phyloP scores from a whole-genome alignment of 2,329 filamentous ascomycete species.

The Thielaviopsis ethacetica region DNA sequence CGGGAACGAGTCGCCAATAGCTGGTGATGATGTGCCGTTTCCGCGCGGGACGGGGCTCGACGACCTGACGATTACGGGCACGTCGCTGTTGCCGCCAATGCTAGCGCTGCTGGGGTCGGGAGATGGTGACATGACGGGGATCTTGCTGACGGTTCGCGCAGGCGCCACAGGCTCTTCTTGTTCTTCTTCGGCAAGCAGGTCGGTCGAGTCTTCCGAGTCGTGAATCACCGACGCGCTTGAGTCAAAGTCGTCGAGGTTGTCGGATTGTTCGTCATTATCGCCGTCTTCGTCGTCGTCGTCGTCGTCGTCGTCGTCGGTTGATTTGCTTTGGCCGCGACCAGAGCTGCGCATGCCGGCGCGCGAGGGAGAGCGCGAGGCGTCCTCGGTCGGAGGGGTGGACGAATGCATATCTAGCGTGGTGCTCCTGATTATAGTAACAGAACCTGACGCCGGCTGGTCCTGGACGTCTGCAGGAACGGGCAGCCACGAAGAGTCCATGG shows the following conservation, averaged over 20 bases:
- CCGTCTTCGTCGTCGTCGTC: conserved; percentile 15
- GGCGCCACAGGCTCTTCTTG: conserved; percentile 14
- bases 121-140: background rate
- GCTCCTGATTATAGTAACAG: conserved; percentile 16
- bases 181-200: conserved; percentile 27
- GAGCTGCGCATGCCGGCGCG: conserved; percentile 50
- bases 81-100: background rate
- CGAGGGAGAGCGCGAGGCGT: conserved; percentile 20
- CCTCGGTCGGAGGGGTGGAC: background rate
- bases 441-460: conserved; percentile 13
- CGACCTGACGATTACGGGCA: conserved; percentile 3
- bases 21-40: background rate
- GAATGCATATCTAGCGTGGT: background rate
- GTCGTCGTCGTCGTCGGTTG: conserved; percentile 47
- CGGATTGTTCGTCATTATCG: too few species aligned
- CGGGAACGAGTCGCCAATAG: background rate
- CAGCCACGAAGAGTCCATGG: background rate
- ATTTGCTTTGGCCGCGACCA: conserved; percentile 51
- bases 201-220: background rate
- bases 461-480: conserved; percentile 16
- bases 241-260: too few species aligned
- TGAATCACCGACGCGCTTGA: conserved; percentile 1
- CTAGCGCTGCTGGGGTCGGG: background rate
- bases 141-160: conserved; percentile 20
- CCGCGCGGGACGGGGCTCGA: background rate